phyloP scores from a whole-genome alignment of 2,329 filamentous ascomycete species.

The Biscogniauxia marginata region DNA sequence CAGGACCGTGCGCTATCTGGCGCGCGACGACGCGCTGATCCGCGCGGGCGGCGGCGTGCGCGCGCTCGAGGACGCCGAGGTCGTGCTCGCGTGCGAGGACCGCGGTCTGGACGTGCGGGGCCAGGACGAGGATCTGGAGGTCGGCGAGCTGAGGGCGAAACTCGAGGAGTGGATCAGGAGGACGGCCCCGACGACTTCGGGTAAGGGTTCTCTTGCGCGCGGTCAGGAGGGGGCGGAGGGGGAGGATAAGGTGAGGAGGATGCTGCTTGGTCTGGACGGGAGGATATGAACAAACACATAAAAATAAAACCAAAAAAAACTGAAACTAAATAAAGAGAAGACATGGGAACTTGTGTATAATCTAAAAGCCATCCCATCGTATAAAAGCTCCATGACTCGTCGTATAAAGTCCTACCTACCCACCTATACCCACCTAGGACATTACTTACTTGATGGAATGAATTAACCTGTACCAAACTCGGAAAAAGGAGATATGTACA shows the following conservation, averaged over 20 bases:
- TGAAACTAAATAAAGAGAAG: too few species aligned
- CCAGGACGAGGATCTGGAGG: conserved; percentile 40
- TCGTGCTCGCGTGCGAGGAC: conserved; percentile 68
- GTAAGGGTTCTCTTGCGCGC: conserved; percentile 30
- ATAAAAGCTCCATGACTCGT: too few species aligned
- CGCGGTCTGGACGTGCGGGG: conserved; percentile 60
- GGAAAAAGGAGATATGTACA: too few species aligned
- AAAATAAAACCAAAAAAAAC: too few species aligned
- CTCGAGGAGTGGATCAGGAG: conserved; percentile 49
- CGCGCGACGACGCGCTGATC: conserved; percentile 70
- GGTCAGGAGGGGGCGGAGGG: conserved; percentile 34
- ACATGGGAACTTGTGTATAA: too few species aligned
- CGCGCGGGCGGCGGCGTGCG: conserved; percentile 58
- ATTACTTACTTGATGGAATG: too few species aligned
- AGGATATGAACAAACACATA: conserved; percentile 5
- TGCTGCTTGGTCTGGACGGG: conserved; percentile 16
- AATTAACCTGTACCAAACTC: too few species aligned
- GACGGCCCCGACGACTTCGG: conserved; percentile 30
- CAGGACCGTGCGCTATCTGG: conserved; percentile 61
- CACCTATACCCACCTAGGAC: too few species aligned
- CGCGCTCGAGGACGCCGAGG: conserved; percentile 61
- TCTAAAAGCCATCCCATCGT: too few species aligned
- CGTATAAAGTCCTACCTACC: too few species aligned
- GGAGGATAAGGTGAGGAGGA: conserved; percentile 29
- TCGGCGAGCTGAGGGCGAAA: conserved; percentile 51